Base-by-base conservation (phyloP, 2,329 filamentous ascomycete species). In the Colletotrichum incanum region DNA sequence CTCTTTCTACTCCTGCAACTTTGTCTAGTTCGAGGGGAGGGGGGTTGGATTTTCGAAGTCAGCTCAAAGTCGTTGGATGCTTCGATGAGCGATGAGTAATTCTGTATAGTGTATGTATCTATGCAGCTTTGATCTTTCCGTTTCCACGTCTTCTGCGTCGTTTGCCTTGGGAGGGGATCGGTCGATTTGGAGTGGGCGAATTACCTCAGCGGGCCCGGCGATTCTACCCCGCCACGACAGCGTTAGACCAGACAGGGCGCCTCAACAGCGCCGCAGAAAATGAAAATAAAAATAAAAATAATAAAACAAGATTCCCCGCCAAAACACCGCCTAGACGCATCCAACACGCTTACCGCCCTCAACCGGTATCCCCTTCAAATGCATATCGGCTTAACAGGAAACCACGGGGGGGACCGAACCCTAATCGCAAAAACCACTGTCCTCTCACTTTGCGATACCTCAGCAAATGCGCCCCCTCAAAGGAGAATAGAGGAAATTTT, bases 381-480 rank as follows among this genome's bases (percentile, higher is more conserved):
- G 37, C 47, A 64, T 34, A 67, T 64, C 49, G 47, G 12, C 28
- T 58, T 61, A 56, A 68, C n/a, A 39, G 66, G 28, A 39, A 52
- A 39, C 31, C 54, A 56, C 54, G n/a, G 20, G 34, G 50, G 20
- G 54, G 23, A 56, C 54, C 54, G 62, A 80, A 74, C 78, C 78
- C 78, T 80, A 80, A 79, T 75, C 78, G 78, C 74, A 80, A 79
- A 79, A 66, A 56, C n/a, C 50, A 31, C 28, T 65, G 16, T 11
- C 55, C 34, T 12, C 34, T 39, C n/a, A 20, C 28, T 45, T 47
- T 66, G 64, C 45, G 64, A 66, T 66, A 60, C 54, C 64, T 66
- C 54, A 49, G 55, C 63, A 54, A 64, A 41, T 14, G 65, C 31
- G 26, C 34, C 39, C 49, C 28, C 66, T 58, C 20, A 56, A 47